Base-by-base conservation (phyloP, 768 basidiomycete species). In the Xerocomus potaroensis region DNA sequence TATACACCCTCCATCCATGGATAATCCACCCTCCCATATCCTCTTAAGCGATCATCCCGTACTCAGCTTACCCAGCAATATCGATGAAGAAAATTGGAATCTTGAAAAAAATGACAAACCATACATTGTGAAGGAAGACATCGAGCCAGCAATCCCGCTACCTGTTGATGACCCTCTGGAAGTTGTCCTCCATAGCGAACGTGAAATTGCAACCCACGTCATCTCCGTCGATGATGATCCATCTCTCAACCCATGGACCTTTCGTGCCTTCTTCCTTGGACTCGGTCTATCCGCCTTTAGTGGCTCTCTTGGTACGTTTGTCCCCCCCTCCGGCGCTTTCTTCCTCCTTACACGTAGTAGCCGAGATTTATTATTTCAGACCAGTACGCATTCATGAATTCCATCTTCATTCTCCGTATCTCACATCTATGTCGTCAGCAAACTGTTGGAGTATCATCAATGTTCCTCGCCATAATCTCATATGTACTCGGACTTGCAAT, bases 341-440 rank as follows among this genome's bases (percentile, higher is more conserved):
- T 45, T 21, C 23, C 4, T 38, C 31, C 53, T 43, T 5, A 45
- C 19, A 21, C 19, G 19, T 21, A 27, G 15, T 45, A 78, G 77
- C 77, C 27, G 72, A 81, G 52, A 80, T 81, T 22, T 80, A 79
- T 58, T 81, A 80, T 56, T 81, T 79, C 61, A 79, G 80, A 60
- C 77, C 78, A 4, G 78, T 76, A 54, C 47, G 47, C n/a, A 29
- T 19, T 27, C 31, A 14, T 29, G 4, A 14, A 15, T 15, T 14
- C 10, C 12, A 16, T 14, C 19, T 19, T 12, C 3, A 62, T 24
- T 8, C 27, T 12, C 12, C 16, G 19, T 8, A 7, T 39, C 23
- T 50, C 12, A 53, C 33, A 12, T 43, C 49, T 14, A 26, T 10
- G 9, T 34, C 29, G 2, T 15, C 38, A 79, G 77, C 77, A 78